phyloP scores from a whole-genome alignment of 305 asterid species.

The Fraxinus nigra region DNA sequence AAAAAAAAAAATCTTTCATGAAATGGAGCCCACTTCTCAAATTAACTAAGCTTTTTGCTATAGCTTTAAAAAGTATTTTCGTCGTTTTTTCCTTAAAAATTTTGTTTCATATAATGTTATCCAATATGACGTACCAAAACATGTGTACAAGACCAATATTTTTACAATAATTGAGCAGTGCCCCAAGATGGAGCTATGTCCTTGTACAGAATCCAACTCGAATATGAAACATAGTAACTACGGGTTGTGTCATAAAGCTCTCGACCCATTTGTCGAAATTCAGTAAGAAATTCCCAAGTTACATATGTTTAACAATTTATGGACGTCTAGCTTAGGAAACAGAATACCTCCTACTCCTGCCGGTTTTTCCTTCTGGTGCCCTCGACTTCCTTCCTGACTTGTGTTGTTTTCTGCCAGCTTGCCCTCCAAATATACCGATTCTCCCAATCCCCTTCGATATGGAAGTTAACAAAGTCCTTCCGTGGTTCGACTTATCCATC shows the following conservation, averaged over 20 bases:
- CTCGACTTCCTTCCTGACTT: conserved; percentile 37
- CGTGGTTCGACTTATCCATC: conserved; percentile 52
- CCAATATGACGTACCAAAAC: neutral
- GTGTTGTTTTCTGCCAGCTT: conserved; percentile 40
- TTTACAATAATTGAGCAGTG: neutral
- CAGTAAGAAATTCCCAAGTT: neutral
- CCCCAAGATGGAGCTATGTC: neutral
- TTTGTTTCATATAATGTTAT: neutral
- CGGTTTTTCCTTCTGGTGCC: conserved; percentile 30
- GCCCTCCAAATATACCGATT: conserved; percentile 49
- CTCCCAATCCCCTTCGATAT: conserved; percentile 63
- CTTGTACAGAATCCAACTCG: neutral
- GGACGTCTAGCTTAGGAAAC: conserved; percentile 28
- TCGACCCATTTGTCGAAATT: neutral
- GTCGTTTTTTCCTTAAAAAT: neutral
- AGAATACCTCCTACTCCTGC: conserved; percentile 53
- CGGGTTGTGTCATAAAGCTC: neutral
- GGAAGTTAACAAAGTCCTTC: conserved; percentile 50
- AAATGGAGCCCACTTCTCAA: neutral
- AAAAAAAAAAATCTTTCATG: neutral
- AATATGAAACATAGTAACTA: neutral
- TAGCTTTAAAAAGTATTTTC: neutral
- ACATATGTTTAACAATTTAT: neutral
- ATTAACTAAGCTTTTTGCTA: neutral
- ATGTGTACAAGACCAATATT: neutral